Evolutionary conservation across 2,329 filamentous ascomycete species (phyloP), one percentile per base, ranked within the genome.

Genomic region (Xylariomycetidae sp.): DNA sequence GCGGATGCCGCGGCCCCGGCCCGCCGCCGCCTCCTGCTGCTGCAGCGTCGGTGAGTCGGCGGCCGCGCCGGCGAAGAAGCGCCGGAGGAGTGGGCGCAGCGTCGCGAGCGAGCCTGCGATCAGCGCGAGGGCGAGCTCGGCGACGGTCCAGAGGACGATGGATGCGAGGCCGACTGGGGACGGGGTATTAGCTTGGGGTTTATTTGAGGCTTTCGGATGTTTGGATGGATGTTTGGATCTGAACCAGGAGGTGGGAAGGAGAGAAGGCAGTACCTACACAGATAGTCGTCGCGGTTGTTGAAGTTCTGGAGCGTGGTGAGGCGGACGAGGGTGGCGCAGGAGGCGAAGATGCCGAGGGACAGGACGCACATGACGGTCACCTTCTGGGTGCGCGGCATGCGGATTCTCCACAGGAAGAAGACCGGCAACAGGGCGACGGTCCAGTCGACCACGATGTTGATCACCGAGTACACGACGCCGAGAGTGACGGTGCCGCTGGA

Each of bases 391-490:
- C 16, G 26, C 4, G 19, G 20, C 35, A 44, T 35, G 29, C 39
- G 39, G 9, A 42, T 10, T 13, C 26, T 33, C 25, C 42, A 31
- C 16, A 44, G 32, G 8, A 44, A 24, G 15, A 44, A 25, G 14
- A 42, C 34, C 10, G 42, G 42, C 25, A 35, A 23, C 22, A 42
- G 23, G 10, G 42, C 39, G 19, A 31, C 29, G 10, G 22, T 25
- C n/a, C 35, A 26, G 22, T 44, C 42, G 14, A 34, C 36, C 16
- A 42, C 32, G 28, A 44, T 44, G 20, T 44, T 44, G 42, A 31
- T 32, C 19, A 33, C 38, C 7, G 40, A 43, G 17, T 34, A 38
- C 4, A 19, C 24, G 23, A 24, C 24, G 25, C 25, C 31, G 14
- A 38, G 16, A 6, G 12, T 19, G 23, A 34, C 22, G 7, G 20